Evolutionary conservation across 2,329 filamentous ascomycete species (phyloP).

Genomic region (Aspergillus sp.): DNA sequence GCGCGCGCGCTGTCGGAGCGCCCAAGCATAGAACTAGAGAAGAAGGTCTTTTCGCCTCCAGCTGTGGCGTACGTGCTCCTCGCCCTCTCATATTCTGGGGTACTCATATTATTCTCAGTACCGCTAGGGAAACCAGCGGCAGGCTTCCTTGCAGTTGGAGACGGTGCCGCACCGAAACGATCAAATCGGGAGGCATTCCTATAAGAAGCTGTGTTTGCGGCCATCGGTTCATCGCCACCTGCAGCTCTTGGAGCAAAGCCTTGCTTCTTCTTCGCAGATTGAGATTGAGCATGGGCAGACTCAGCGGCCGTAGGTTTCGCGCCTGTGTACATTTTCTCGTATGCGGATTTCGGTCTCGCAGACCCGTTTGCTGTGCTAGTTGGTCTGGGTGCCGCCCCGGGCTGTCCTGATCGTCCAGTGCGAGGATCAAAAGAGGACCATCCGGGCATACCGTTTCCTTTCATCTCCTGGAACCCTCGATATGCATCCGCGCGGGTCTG

Average conservation of each 20-base stretch:
- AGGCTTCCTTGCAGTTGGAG: slow-evolving; percentile 43
- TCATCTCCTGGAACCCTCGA: slow-evolving; percentile 48
- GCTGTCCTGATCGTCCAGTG: slow-evolving; percentile 29
- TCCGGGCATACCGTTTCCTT: slow-evolving; percentile 27
- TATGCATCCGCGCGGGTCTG: slow-evolving; percentile 46
- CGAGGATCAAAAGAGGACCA: slow-evolving; percentile 44
- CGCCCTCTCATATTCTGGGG: slow-evolving; percentile 49
- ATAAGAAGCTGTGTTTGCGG: slow-evolving; percentile 53
- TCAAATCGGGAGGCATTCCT: slow-evolving; percentile 36
- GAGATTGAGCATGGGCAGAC: slow-evolving; percentile 38
- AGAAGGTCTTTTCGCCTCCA: slow-evolving; percentile 58
- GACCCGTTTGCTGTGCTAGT: slow-evolving; percentile 23
- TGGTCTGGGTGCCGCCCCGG: slow-evolving; percentile 24
- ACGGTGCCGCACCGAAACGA: slow-evolving; percentile 37
- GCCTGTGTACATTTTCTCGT: slow-evolving; percentile 37
- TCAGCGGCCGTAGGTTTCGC: slow-evolving; percentile 34
- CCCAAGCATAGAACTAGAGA: slow-evolving; percentile 51
- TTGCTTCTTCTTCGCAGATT: slow-evolving; percentile 51
- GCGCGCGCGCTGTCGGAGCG: slow-evolving; percentile 56
- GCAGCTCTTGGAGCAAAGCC: slow-evolving; percentile 61
- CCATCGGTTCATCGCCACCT: slow-evolving; percentile 60
- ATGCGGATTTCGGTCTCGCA: slow-evolving; percentile 39
- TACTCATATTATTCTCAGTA: slow-evolving; percentile 24
- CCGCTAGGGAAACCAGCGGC: slow-evolving; percentile 33
- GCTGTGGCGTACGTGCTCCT: slow-evolving; percentile 56